phyloP scores from a whole-genome alignment of 1,139 yeast genomes.

The Wickerhamomyces sp. region DNA sequence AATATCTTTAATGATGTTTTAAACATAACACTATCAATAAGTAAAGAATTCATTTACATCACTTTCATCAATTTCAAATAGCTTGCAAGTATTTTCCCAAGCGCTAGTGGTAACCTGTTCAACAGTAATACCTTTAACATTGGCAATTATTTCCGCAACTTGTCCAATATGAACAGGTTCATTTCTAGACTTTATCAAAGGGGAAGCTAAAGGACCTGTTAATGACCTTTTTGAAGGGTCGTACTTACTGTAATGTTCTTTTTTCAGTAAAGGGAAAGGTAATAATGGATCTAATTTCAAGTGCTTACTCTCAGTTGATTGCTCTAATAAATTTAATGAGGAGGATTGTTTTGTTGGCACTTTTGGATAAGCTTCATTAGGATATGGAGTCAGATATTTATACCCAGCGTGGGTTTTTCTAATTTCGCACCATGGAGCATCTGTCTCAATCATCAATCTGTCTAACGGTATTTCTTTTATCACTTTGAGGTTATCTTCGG shows the following conservation, averaged over 20 bases:
- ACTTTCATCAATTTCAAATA: constrained; percentile 41
- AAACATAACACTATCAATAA: constrained; percentile 3
- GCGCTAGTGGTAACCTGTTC: constrained; percentile 54
- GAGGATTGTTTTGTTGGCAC: constrained; percentile 21
- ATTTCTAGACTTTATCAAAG: constrained; percentile 77
- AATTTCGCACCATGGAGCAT: constrained; percentile 98
- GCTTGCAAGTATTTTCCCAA: constrained; percentile 55
- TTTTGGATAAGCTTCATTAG: constrained; percentile 52
- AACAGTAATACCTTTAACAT: constrained; percentile 46
- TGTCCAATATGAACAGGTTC: constrained; percentile 86
- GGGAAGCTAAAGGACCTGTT: constrained; percentile 37
- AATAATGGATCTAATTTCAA: constrained; percentile 39
- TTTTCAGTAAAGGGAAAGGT: constrained; percentile 62
- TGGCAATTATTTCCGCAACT: constrained; percentile 75
- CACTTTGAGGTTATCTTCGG: constrained; percentile 66
- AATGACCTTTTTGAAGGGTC: constrained; percentile 17
- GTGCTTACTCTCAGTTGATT: constrained; percentile 11
- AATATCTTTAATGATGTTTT: background rate
- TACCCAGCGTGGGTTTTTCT: constrained; percentile 78
- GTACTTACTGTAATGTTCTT: constrained; percentile 46
- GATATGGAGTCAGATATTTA: constrained; percentile 47
- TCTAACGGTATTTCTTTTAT: constrained; percentile 64
- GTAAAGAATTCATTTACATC: constrained; percentile 14
- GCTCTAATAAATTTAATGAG: constrained; percentile 6
- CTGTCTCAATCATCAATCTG: constrained; percentile 79